These are phyloP conservation scores for Aeminium ludgeri DNA, from an alignment of 495 filamentous ascomycete genomes.

Conservation along the genomic window DNA sequence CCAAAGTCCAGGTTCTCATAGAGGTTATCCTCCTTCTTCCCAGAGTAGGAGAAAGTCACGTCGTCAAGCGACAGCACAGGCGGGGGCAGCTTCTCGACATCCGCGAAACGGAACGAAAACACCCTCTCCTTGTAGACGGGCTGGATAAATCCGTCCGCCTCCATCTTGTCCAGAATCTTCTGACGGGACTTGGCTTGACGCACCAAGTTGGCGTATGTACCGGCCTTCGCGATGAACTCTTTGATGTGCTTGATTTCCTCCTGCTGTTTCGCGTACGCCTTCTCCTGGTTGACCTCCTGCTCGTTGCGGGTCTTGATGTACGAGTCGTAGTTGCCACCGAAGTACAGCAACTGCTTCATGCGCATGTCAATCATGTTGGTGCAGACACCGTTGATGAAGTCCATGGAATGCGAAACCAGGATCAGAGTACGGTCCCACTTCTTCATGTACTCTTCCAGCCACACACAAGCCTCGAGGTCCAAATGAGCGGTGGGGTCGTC, in stretches of 20 bases:
- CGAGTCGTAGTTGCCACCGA: conserved; percentile 99
- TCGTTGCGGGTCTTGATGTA: conserved; percentile 85
- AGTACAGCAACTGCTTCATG: conserved; percentile 78
- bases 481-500: conserved; percentile 98
- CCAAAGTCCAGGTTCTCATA: conserved; percentile 94
- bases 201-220: conserved; percentile 99
- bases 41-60: conserved; percentile 95
- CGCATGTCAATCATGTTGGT: conserved; percentile 99
- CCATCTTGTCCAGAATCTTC: conserved; percentile 99
- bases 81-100: conserved; percentile 94
- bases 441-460: conserved; percentile 98
- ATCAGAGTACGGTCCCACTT: conserved; percentile 98
- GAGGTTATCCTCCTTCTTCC: conserved; percentile 71
- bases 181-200: conserved; percentile 96
- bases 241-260: conserved; percentile 99
- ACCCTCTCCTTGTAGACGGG: conserved; percentile 69
- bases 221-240: conserved; percentile 98
- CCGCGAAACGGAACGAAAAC: conserved; percentile 96
- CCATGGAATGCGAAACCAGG: conserved; percentile 90
- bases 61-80: conserved; percentile 93
- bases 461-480: conserved; percentile 98
- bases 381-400: conserved; percentile 99
- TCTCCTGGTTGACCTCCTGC: conserved; percentile 95
- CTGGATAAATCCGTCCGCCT: conserved; percentile 96
- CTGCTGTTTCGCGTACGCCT: conserved; percentile 97